A percentile compares a stretch with the other conserved stretches of the same genome.
phyloP scores from a whole-genome alignment of 2,329 filamentous ascomycete species.

The Colletotrichum melonis region DNA sequence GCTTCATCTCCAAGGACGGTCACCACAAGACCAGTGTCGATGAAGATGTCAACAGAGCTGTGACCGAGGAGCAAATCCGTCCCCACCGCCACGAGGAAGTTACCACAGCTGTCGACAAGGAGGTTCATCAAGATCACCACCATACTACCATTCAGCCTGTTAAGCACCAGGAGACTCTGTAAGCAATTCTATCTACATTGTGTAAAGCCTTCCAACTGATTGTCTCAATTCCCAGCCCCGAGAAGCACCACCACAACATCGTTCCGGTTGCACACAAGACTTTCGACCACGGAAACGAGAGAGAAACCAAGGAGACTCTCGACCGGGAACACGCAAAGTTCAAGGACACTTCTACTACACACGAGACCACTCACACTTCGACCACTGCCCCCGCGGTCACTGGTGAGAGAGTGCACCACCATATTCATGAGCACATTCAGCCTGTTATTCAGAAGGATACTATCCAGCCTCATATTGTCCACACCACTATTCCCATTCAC shows the following conservation, averaged over 20 bases:
- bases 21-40: slow-evolving; percentile 79
- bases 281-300: slow-evolving; percentile 69
- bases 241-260: slow-evolving; percentile 71
- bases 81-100: slow-evolving; percentile 72
- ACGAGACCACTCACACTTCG: slow-evolving; percentile 43
- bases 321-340: slow-evolving; percentile 59
- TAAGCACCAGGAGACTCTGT: slow-evolving; percentile 49
- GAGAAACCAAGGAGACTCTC: slow-evolving; percentile 57
- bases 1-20: slow-evolving; percentile 70
- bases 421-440: slow-evolving; percentile 76
- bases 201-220: slow-evolving; percentile 39
- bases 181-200: slow-evolving; percentile 45
- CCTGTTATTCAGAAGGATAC: slow-evolving; percentile 78
- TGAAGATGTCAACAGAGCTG: slow-evolving; percentile 69
- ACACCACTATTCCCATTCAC: slow-evolving; percentile 79
- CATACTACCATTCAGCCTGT: slow-evolving; percentile 78
- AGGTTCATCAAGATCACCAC: slow-evolving; percentile 79
- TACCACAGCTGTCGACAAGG: slow-evolving; percentile 72
- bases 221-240: slow-evolving; percentile 52
- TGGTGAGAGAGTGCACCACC: slow-evolving; percentile 49
- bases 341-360: slow-evolving; percentile 42
- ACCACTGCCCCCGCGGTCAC: slow-evolving; percentile 41
- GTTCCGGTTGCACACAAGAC: slow-evolving; percentile 69
- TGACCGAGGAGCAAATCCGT: slow-evolving; percentile 70
- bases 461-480: slow-evolving; percentile 74